Evolutionary conservation across 1,139 yeast species (phyloP), one percentile per base, ranked within the genome.

Genomic region (Kodamaea suecica): DNA sequence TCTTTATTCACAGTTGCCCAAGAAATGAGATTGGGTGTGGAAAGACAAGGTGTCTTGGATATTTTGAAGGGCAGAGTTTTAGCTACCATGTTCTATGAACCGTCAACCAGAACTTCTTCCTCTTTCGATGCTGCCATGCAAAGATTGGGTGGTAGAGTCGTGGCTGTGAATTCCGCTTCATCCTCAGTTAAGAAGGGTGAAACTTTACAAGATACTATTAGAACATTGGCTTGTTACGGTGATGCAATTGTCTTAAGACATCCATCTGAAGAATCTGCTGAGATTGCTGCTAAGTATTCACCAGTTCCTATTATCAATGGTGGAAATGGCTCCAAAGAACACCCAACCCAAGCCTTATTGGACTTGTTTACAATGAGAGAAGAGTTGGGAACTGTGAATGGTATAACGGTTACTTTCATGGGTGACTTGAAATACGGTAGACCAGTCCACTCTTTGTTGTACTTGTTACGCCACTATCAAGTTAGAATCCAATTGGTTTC

Each of bases 101-200:
- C 99, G 51, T 87, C 97, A 8, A 94, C 99, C 31, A 79, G 99
- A 66, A 94, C 99, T 21, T 78, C 95, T 12, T 80, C 97, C 16
- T 90, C 97, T 2, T 94, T 94, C 60, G 95, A 94, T 62, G 96
- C 97, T 51, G 99, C 99, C 43, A 94, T 94, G 98, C 97, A 94
- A 73, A 84, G 99, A 70, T 76, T 94, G 53, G 99, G 99, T 61
- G 99, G 99, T 59, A 81, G 95, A 63, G 96, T 90, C 48, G 85
- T 94, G 49, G 78, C 95, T 36, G 84, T 94, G 46, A 74, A 86
- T 46, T 84, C 94, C 41, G 78, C 77, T 42, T 74, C 92, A 30
- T 88, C 97, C 14, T 87, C 97, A 17, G 95, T 90, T 36, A 86
- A 87, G 70, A 94, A 94, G 75, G 99, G 99, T 47, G 99, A 94